Conservation (phyloP, 2,329 filamentous ascomycete species). For the Microascus cirrosus region DNA sequence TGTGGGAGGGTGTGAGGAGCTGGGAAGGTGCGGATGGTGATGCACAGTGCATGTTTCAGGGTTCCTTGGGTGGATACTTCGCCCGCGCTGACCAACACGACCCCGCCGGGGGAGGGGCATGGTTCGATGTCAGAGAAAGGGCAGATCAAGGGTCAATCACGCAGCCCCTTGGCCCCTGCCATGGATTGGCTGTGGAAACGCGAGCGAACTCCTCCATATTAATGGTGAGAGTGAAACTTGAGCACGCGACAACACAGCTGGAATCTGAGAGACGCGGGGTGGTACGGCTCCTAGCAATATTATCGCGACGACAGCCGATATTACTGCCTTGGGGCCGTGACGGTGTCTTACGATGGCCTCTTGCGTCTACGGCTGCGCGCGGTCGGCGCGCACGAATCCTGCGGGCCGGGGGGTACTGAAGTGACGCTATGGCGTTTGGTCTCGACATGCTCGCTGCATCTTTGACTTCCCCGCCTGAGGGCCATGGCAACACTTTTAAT, state of each 20-base stretch:
- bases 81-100: not conserved
- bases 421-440: not conserved
- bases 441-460: not conserved
- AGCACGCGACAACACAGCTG: too few relatives aligned
- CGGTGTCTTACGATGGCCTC: not conserved
- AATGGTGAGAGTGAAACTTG: too few relatives aligned
- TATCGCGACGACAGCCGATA: not conserved
- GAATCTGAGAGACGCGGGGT: too few relatives aligned
- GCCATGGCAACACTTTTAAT: too few relatives aligned
- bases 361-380: not conserved
- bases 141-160: slow-evolving; percentile 5
- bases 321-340: not conserved
- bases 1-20: not conserved
- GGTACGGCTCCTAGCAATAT: not conserved
- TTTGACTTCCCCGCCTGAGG: too few relatives aligned
- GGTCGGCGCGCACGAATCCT: not conserved
- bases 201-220: too few relatives aligned
- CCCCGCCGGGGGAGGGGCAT: not conserved
- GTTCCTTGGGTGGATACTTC: not conserved
- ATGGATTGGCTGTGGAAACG: too few relatives aligned
- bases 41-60: slow-evolving; percentile 5
- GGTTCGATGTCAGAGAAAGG: slow-evolving; percentile 1
- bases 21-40: not conserved
- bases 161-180: not conserved
- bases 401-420: not conserved